These are phyloP conservation scores for Picocystis salinarum DNA, from an alignment of 139 green algal species.

Conservation along the genomic window DNA sequence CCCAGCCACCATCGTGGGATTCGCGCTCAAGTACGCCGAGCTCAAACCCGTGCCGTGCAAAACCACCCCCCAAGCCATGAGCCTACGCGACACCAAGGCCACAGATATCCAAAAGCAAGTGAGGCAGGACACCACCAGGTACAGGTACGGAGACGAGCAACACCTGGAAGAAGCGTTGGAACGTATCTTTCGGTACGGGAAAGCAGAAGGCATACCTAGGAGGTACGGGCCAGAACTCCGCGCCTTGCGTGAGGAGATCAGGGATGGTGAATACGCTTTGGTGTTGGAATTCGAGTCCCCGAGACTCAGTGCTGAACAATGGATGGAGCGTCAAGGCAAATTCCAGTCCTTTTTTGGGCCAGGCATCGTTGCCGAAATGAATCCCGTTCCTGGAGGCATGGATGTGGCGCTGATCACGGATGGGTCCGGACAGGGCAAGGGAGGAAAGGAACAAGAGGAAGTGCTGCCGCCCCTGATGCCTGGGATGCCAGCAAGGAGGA, in stretches of 20 bases:
- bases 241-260: slow-evolving; percentile 4
- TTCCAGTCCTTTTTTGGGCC: slow-evolving; percentile 84
- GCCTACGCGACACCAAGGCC: slow-evolving; percentile 50
- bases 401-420: slow-evolving; percentile 58
- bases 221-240: slow-evolving; percentile 19
- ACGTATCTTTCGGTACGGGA: slow-evolving; percentile 66
- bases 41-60: slow-evolving; percentile 58
- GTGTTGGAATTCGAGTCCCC: slow-evolving; percentile 62
- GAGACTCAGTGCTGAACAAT: slow-evolving; percentile 18
- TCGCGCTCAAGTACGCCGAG: slow-evolving; percentile 73
- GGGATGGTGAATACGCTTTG: slow-evolving; percentile 38
- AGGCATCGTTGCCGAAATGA: slow-evolving; percentile 35
- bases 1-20: slow-evolving; percentile 76
- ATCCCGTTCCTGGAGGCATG: slow-evolving; percentile 8
- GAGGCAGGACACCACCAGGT: slow-evolving; percentile 46
- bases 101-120: slow-evolving; percentile 89
- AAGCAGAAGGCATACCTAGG: slow-evolving; percentile 16
- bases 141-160: slow-evolving; percentile 91
- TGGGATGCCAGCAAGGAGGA: slow-evolving; percentile 45
- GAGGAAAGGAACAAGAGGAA: slow-evolving; percentile 53
- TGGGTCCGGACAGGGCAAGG: slow-evolving; percentile 40
- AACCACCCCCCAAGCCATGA: slow-evolving; percentile 46
- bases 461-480: slow-evolving; percentile 76
- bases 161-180: slow-evolving; percentile 90
- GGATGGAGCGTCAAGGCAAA: slow-evolving; percentile 48